These are phyloP conservation scores for Gracilariopsis chorda DNA, from an alignment of 23 red algal genomes.

Conservation along the genomic window DNA sequence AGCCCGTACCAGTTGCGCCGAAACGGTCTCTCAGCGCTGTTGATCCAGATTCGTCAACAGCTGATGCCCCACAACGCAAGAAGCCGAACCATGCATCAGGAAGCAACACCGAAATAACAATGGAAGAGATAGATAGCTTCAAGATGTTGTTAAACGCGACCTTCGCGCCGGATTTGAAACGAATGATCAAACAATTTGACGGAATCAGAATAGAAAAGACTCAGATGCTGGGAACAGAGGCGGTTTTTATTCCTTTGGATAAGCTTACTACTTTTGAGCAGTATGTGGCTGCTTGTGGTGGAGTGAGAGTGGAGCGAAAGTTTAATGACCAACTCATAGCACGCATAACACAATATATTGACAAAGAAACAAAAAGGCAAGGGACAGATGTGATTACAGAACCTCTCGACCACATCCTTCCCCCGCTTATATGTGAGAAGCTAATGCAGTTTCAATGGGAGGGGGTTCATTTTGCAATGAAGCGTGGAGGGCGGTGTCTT, in stretches of 20 bases:
- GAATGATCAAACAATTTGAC: conserved; percentile 2
- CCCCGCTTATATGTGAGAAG: conserved; percentile 49
- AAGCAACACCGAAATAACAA: neutral
- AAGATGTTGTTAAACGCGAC: neutral
- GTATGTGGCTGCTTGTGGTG: neutral
- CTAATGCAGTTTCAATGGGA: conserved; percentile 78
- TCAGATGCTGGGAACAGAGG: conserved; percentile 18
- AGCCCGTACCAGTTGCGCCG: neutral
- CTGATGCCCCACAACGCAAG: neutral
- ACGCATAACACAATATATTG: neutral
- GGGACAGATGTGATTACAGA: neutral
- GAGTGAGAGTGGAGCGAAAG: neutral
- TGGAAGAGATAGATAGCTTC: conserved; percentile 43
- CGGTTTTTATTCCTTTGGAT: conserved; percentile 34
- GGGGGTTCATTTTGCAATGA: conserved; percentile 72
- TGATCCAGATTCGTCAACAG: neutral
- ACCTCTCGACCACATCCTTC: conserved; percentile 44
- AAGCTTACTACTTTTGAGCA: conserved; percentile 17
- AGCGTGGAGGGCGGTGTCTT: conserved; percentile 47
- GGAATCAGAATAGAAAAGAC: conserved; percentile 9
- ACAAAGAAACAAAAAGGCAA: conserved; percentile 30
- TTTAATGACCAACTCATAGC: neutral
- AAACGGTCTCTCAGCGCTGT: neutral
- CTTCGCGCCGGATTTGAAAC: neutral
- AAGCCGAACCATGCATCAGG: neutral